Evolutionary conservation across 2,329 filamentous ascomycete species (phyloP).

Genomic region (Paramyrothecium roridum): DNA sequence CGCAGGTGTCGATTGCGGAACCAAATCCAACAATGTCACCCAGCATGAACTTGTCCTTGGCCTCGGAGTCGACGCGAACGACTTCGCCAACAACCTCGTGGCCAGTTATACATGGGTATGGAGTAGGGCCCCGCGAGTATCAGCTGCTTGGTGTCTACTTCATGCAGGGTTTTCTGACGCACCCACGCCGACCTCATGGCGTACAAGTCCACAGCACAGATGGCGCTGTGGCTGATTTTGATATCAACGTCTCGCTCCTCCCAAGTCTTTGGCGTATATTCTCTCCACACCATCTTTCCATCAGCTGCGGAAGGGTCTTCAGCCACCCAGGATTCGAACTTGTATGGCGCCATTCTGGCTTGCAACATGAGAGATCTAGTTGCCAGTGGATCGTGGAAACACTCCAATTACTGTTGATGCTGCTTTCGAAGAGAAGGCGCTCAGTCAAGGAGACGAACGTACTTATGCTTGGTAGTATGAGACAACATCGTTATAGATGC

Average conservation of each 20-base stretch:
- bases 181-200: slow-evolving; percentile 48
- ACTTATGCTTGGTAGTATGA: no score
- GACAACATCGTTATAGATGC: no score
- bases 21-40: slow-evolving; percentile 62
- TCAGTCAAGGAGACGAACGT: no score
- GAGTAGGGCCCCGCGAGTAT: slow-evolving; percentile 3
- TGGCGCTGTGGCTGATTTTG: slow-evolving; percentile 58
- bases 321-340: slow-evolving; percentile 47
- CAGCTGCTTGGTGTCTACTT: neutral
- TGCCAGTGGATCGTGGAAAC: no score
- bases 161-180: slow-evolving; percentile 30
- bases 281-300: slow-evolving; percentile 46
- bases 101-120: slow-evolving; percentile 48
- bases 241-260: slow-evolving; percentile 61
- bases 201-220: slow-evolving; percentile 59
- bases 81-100: slow-evolving; percentile 61
- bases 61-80: slow-evolving; percentile 45
- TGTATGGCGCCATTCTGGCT: slow-evolving; percentile 18
- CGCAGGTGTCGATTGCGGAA: slow-evolving; percentile 47
- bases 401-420: no score
- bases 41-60: slow-evolving; percentile 42
- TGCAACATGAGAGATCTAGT: no score
- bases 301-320: slow-evolving; percentile 31
- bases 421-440: no score
- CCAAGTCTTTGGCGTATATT: slow-evolving; percentile 58